These are phyloP conservation scores for Fusarium ramigenum DNA, from an alignment of 2,329 filamentous ascomycete species.

Conservation along the genomic window DNA sequence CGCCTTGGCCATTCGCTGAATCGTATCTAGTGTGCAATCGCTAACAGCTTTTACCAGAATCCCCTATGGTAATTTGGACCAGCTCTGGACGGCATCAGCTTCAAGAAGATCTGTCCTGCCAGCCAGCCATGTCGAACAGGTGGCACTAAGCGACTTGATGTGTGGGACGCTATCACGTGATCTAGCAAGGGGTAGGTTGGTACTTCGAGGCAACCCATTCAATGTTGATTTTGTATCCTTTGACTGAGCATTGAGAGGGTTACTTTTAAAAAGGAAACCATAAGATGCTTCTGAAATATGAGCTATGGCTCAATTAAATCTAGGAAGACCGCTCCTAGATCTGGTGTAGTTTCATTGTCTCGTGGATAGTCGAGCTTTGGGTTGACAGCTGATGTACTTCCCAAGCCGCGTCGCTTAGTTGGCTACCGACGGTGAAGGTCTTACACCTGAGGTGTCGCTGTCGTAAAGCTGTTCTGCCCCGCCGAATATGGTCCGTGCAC, in stretches of 20 bases:
- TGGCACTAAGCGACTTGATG: slow-evolving; percentile 50
- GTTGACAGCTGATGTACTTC: slow-evolving; percentile 9
- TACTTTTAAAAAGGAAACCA: background rate
- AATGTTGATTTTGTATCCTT: background rate
- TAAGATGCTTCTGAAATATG: too few relatives aligned
- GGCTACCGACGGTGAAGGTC: slow-evolving; percentile 12
- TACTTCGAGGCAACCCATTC: background rate
- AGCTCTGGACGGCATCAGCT: slow-evolving; percentile 45
- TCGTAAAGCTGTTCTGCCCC: slow-evolving; percentile 35
- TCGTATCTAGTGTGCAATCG: slow-evolving; percentile 42
- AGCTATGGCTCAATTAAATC: background rate
- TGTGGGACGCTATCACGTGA: slow-evolving; percentile 46
- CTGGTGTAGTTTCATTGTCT: background rate
- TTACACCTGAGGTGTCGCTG: slow-evolving; percentile 2
- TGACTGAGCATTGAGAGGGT: background rate
- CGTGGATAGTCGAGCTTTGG: background rate
- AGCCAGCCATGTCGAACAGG: slow-evolving; percentile 49
- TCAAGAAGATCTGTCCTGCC: slow-evolving; percentile 52
- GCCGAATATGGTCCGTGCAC: slow-evolving; percentile 35
- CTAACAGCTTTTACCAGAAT: slow-evolving; percentile 43
- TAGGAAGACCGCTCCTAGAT: background rate
- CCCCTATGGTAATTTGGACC: slow-evolving; percentile 43
- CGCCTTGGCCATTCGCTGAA: slow-evolving; percentile 45
- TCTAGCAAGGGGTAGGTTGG: slow-evolving; percentile 12
- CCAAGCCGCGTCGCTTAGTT: slow-evolving; percentile 4